Evolutionary conservation across 2,329 filamentous ascomycete species (phyloP).

Genomic region (Zymoseptoria crescenta): DNA sequence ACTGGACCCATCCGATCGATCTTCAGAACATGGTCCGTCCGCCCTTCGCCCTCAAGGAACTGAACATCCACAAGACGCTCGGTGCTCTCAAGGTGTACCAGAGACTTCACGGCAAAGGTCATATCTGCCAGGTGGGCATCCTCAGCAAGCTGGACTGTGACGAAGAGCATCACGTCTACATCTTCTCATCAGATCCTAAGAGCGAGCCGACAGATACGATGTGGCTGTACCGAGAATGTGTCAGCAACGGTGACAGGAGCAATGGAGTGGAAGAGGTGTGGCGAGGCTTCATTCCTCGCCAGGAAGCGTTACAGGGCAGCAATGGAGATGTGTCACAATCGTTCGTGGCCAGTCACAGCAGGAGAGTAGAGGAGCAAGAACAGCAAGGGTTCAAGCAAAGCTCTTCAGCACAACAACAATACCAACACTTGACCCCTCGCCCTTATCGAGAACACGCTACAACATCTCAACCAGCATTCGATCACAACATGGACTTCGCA

Average conservation of each 20-base stretch:
- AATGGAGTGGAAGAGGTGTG: background rate
- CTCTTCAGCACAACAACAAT: background rate
- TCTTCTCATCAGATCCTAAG: background rate
- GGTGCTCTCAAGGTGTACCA: background rate
- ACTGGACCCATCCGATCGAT: background rate
- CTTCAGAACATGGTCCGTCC: background rate
- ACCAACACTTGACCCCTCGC: background rate
- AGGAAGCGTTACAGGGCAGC: background rate
- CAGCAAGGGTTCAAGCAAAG: background rate
- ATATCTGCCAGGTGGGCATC: background rate
- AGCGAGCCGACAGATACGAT: background rate
- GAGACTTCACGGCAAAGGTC: background rate
- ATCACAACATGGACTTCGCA: background rate
- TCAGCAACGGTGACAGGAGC: no score
- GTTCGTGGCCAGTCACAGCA: no score
- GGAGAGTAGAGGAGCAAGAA: no score
- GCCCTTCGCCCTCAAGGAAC: background rate
- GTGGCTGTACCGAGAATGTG: background rate
- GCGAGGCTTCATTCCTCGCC: background rate
- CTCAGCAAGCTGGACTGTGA: background rate
- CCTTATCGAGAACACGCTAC: background rate
- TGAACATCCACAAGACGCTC: background rate
- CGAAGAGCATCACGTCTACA: background rate
- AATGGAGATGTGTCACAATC: background rate
- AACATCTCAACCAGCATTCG: background rate